Evolutionary conservation across 257 asterid genomes (phyloP).

Genomic region (Mitragyna speciosa): DNA sequence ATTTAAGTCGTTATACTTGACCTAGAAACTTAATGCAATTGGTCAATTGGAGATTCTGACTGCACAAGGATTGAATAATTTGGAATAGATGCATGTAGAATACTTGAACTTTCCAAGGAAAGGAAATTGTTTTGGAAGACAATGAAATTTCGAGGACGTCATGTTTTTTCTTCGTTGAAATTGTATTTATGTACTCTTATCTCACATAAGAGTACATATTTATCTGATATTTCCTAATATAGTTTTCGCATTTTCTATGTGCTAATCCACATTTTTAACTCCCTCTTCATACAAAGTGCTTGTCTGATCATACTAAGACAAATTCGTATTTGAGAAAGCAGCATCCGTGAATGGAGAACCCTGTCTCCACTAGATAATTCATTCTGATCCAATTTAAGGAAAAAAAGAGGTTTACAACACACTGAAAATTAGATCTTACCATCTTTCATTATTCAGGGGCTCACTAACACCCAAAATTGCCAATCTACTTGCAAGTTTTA

Average conservation of each 20-base stretch:
- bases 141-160: not conserved
- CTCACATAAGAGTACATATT: too few relatives aligned
- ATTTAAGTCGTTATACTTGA: not conserved
- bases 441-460: not conserved
- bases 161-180: not conserved
- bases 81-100: not conserved
- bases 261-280: not conserved
- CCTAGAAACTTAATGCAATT: not conserved
- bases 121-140: not conserved
- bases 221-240: too few relatives aligned
- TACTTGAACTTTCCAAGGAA: not conserved
- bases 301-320: not conserved
- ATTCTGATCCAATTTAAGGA: not conserved
- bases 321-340: not conserved
- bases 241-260: not conserved
- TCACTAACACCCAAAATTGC: not conserved
- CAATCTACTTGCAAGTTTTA: not conserved
- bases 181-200: too few relatives aligned
- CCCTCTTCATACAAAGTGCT: not conserved
- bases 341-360: not conserved
- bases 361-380: not conserved
- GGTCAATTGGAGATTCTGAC: not conserved
- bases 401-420: not conserved
- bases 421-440: not conserved
- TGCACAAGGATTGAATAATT: not conserved